phyloP scores from a whole-genome alignment of 2,329 filamentous ascomycete genomes.

The Aspergillus intermedius region DNA sequence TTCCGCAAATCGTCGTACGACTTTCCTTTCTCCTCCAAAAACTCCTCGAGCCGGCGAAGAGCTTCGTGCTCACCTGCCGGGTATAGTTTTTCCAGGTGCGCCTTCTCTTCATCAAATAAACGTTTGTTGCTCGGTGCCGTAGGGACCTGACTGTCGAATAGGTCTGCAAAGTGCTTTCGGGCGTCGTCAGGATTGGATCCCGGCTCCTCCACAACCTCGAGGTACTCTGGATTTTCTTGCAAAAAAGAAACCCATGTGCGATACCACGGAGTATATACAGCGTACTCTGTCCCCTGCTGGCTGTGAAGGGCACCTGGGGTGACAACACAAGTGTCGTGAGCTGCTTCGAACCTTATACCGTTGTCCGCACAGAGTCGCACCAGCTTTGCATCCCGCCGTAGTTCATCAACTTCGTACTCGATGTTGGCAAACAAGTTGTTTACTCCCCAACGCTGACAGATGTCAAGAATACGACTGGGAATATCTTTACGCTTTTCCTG shows the following conservation, averaged over 20 bases:
- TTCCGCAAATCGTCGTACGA: conserved; percentile 62
- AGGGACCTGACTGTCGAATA: conserved; percentile 60
- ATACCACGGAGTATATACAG: conserved; percentile 80
- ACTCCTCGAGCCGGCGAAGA: conserved; percentile 55
- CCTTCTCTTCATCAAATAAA: conserved; percentile 53
- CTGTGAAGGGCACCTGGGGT: conserved; percentile 62
- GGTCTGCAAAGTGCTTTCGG: conserved; percentile 42
- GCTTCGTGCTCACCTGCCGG: conserved; percentile 73
- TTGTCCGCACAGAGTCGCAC: conserved; percentile 55
- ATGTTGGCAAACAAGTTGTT: conserved; percentile 74
- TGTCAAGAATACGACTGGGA: conserved; percentile 54
- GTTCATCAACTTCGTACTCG: conserved; percentile 87
- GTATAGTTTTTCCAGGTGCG: conserved; percentile 56
- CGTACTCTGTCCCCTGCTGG: conserved; percentile 69
- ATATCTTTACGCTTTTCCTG: conserved; percentile 60
- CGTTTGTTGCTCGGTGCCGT: conserved; percentile 57
- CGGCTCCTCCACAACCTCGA: conserved; percentile 57
- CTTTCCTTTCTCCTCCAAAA: conserved; percentile 58
- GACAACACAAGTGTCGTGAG: conserved; percentile 79
- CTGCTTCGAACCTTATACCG: conserved; percentile 62
- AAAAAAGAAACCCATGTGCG: conserved; percentile 67
- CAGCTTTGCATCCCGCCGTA: conserved; percentile 67
- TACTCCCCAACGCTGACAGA: conserved; percentile 65
- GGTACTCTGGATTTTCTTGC: conserved; percentile 60
- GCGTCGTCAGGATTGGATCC: conserved; percentile 47